Base-by-base conservation (phyloP, 1,284 basidiomycete genomes). In the Xerocomus nothofagi region DNA sequence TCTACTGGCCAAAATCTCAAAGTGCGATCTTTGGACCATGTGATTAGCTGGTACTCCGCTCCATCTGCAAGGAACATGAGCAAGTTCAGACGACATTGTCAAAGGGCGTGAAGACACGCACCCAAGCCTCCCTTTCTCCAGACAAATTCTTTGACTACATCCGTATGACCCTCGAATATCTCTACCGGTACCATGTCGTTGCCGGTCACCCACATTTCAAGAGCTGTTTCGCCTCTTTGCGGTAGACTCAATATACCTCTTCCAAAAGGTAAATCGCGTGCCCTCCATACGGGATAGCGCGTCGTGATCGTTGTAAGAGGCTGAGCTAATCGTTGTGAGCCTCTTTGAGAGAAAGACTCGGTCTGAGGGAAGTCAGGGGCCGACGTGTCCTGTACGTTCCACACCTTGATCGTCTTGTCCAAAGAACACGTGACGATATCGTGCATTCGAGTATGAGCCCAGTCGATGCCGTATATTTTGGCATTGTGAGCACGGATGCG, bases 111-210 rank as follows among this genome's bases (percentile, higher is more conserved):
- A 7, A 14, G 0, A 58, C 47, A 65, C 74, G 31, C 30, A 84
- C 83, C 80, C 56, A 71, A 61, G 18, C 73, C 76, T 14, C 81
- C 80, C 57, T 80, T 83, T 50, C 97, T 76, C 94, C 97, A 98
- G 2, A 99, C 94, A 63, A 97, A 99, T 71, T 99, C 96, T 62
- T 98, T 98, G 31, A 98, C 96, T 5, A 94, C 91, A 61, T 97
- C 94, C 0, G 82, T 80, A 66, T 97, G 93, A 0, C 94, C 95
- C 55, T 90, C 88, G 57, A 97, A 98, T 3, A 78, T 74, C 51
- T 89, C 82, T 8, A 93, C 82, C 1, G 88, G 84, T 8, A 64
- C 50, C 34, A 72, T 71, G 3, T 73, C 68, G 39, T 78, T 67
- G 14, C 72, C 73, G 45, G 79, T 71, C 0, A 75, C 75, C 75